These are phyloP conservation scores for Russula sp. DNA, from an alignment of 768 basidiomycete species.

Conservation along the genomic window DNA sequence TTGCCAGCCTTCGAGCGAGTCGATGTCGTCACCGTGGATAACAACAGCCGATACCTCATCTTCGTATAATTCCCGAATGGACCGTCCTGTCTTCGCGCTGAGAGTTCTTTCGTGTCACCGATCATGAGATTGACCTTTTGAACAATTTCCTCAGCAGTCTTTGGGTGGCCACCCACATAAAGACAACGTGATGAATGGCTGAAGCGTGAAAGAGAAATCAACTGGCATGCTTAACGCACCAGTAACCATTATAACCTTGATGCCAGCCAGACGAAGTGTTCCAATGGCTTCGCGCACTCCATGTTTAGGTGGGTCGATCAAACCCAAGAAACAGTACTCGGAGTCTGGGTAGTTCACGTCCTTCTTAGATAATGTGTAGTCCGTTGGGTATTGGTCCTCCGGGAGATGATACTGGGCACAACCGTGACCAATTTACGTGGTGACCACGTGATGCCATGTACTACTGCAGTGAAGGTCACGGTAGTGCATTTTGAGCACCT, in stretches of 20 bases:
- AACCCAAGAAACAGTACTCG: slow-evolving; percentile 58
- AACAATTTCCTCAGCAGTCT: slow-evolving; percentile 69
- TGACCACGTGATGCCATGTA: slow-evolving; percentile 77
- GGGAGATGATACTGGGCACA: slow-evolving; percentile 50
- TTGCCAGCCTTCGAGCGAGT: slow-evolving; percentile 61
- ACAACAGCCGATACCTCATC: slow-evolving; percentile 63
- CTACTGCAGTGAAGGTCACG: slow-evolving; percentile 31
- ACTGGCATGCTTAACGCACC: slow-evolving; percentile 32
- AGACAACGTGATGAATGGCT: neutral
- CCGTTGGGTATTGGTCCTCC: slow-evolving; percentile 40
- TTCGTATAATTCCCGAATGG: slow-evolving; percentile 55
- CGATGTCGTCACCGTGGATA: slow-evolving; percentile 64
- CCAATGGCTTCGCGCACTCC: slow-evolving; percentile 69
- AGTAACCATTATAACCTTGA: slow-evolving; percentile 75
- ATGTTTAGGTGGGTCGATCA: slow-evolving; percentile 65
- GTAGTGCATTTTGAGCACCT: slow-evolving; percentile 46
- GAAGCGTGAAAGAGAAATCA: neutral
- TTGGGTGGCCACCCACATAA: too few relatives aligned
- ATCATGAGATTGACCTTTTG: slow-evolving; percentile 66
- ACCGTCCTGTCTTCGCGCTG: slow-evolving; percentile 47
- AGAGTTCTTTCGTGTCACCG: slow-evolving; percentile 59
- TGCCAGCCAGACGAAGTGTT: slow-evolving; percentile 62
- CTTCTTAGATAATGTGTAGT: slow-evolving; percentile 49
- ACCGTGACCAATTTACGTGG: too few relatives aligned
- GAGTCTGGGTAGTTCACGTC: slow-evolving; percentile 48